Evolutionary conservation across 257 asterid species (phyloP).

Genomic region (Orobanche coerulescens): DNA sequence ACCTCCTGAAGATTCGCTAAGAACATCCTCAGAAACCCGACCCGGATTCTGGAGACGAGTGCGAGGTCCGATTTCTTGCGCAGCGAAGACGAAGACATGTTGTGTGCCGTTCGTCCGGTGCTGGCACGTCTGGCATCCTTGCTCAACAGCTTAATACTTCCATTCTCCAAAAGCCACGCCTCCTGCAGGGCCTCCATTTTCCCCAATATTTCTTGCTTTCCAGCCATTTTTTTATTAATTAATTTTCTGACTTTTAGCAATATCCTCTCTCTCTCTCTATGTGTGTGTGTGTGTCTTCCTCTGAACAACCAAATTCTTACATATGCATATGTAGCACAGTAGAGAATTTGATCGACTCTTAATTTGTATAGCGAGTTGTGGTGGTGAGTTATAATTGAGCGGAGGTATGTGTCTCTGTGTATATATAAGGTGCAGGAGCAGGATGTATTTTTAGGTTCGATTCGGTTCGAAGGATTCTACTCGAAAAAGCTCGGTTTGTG

Average conservation of each 20-base stretch:
- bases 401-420: too few relatives aligned
- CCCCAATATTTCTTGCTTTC: constrained; percentile 8
- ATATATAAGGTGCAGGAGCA: too few relatives aligned
- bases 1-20: constrained; percentile 61
- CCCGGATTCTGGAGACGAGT: constrained; percentile 41
- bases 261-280: background rate
- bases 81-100: constrained; percentile 59
- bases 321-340: too few relatives aligned
- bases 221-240: constrained; percentile 11
- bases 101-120: constrained; percentile 38
- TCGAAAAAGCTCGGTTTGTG: too few relatives aligned
- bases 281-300: too few relatives aligned
- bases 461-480: too few relatives aligned
- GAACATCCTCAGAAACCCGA: constrained; percentile 26
- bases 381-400: too few relatives aligned
- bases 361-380: too few relatives aligned
- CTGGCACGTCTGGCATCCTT: constrained; percentile 39
- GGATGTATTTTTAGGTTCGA: too few relatives aligned
- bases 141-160: constrained; percentile 38
- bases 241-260: background rate
- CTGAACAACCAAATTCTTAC: too few relatives aligned
- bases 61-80: constrained; percentile 64
- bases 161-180: constrained; percentile 58
- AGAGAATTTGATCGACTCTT: too few relatives aligned
- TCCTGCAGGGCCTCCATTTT: constrained; percentile 20